phyloP scores from a whole-genome alignment of 2,329 filamentous ascomycete species.

The Cladosporium halotolerans region DNA sequence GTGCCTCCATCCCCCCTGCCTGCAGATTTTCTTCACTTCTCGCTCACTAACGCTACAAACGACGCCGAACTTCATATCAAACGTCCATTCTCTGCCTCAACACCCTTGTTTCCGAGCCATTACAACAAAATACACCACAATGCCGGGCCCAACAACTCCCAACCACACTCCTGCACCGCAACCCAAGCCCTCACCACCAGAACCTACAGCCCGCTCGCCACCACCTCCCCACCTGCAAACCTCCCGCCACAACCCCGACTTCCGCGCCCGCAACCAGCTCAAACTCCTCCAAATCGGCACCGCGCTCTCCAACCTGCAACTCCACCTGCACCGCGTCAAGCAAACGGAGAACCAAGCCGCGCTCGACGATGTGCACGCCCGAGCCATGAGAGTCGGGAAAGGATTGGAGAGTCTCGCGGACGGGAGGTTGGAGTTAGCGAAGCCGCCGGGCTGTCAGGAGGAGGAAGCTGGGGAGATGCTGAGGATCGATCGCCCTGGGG shows the following conservation, averaged over 20 bases:
- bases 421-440: background rate
- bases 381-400: background rate
- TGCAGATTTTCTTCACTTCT: no score
- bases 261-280: slow-evolving; percentile 1
- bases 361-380: background rate
- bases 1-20: no score
- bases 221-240: background rate
- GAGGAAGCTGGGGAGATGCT: background rate
- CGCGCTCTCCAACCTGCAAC: background rate
- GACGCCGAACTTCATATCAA: no score
- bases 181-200: background rate
- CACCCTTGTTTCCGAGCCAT: background rate
- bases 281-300: background rate
- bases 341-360: background rate
- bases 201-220: background rate
- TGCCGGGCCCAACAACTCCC: background rate
- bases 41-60: no score
- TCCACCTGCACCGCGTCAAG: background rate
- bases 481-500: background rate
- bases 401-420: background rate
- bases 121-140: background rate
- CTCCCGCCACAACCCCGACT: background rate
- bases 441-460: background rate
- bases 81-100: no score
- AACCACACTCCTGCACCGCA: background rate